Conservation (phyloP, 371 early-diverging fungal genomes). For the Parasitella parasitica region DNA sequence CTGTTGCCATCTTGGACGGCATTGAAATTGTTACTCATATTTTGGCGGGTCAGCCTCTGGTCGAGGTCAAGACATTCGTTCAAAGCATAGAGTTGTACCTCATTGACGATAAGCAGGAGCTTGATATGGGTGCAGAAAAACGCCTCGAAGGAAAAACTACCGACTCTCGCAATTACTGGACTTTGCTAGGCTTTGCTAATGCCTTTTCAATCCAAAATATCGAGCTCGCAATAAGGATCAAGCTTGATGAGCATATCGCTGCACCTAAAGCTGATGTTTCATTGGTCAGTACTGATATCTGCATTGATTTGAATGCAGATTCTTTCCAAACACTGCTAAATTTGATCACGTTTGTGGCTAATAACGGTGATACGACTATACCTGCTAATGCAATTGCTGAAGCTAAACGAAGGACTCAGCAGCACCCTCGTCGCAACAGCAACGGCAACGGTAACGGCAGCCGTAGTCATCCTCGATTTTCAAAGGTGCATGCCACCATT, state of each 20-base stretch:
- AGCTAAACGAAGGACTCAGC: neutral
- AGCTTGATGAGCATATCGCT: slow-evolving; percentile 25
- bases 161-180: slow-evolving; percentile 38
- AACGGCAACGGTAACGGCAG: neutral
- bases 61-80: slow-evolving; percentile 40
- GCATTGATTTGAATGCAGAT: slow-evolving; percentile 71
- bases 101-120: slow-evolving; percentile 37
- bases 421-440: neutral
- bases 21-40: slow-evolving; percentile 55
- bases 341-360: slow-evolving; percentile 46
- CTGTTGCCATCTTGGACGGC: slow-evolving; percentile 51
- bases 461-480: neutral
- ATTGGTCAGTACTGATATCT: slow-evolving; percentile 25
- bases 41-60: slow-evolving; percentile 49
- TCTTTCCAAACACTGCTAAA: slow-evolving; percentile 66
- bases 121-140: slow-evolving; percentile 3
- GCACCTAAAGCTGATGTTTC: slow-evolving; percentile 14
- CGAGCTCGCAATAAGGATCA: slow-evolving; percentile 43
- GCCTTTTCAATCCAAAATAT: slow-evolving; percentile 37
- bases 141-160: slow-evolving; percentile 14
- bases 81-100: slow-evolving; percentile 43
- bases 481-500: neutral
- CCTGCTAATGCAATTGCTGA: neutral
- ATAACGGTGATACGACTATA: slow-evolving; percentile 24
- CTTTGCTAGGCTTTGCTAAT: slow-evolving; percentile 39